These are phyloP conservation scores for Xylaria acuta DNA, from an alignment of 495 filamentous ascomycete species.

Conservation along the genomic window DNA sequence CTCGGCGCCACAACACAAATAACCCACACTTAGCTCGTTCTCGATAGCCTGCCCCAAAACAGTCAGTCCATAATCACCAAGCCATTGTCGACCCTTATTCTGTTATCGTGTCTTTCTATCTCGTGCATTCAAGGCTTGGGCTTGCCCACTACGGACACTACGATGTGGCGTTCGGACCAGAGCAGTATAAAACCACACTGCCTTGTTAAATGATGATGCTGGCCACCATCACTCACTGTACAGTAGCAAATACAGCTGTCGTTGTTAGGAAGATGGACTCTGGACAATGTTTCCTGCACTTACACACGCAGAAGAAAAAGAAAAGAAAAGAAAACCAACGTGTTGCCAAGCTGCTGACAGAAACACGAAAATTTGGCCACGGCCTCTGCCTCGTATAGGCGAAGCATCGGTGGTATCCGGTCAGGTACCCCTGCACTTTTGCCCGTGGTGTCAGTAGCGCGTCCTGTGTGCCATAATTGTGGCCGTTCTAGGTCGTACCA, in stretches of 20 bases:
- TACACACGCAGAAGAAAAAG: background rate
- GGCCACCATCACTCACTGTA: background rate
- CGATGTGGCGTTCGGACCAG: background rate
- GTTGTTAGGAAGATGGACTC: background rate
- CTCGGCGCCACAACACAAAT: constrained; percentile 24
- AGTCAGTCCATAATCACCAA: background rate
- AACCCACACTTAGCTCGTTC: background rate
- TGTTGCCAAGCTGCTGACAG: constrained; percentile 23
- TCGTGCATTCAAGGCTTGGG: background rate
- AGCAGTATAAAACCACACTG: background rate
- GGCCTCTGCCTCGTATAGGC: constrained; percentile 12
- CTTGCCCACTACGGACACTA: background rate
- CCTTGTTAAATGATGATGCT: background rate
- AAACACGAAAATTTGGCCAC: constrained; percentile 12
- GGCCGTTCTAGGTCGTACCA: constrained; percentile 15
- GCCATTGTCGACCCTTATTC: background rate
- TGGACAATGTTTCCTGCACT: background rate
- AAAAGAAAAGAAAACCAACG: constrained; percentile 15
- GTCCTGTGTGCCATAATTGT: background rate
- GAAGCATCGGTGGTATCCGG: constrained; percentile 19
- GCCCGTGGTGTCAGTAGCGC: constrained; percentile 7
- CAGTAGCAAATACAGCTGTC: background rate
- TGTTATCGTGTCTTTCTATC: background rate
- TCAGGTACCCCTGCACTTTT: constrained; percentile 15
- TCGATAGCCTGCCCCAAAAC: background rate